Base-by-base conservation (phyloP, 2,329 filamentous ascomycete genomes). In the Claviceps maximensis region DNA sequence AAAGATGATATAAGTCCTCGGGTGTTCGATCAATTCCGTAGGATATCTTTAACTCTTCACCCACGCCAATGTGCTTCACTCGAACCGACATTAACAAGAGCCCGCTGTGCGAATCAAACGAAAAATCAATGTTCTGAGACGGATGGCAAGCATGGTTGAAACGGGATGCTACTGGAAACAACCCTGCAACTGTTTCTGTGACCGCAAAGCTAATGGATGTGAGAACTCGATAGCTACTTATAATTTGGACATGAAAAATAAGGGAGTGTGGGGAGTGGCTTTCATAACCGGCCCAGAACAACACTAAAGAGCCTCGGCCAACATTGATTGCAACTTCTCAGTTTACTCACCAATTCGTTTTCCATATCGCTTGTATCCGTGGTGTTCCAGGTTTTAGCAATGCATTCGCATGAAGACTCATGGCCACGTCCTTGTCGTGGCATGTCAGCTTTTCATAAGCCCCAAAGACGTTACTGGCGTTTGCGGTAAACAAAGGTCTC, bases 91-190 rank as follows among this genome's bases (percentile, higher is more conserved):
- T 66, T 0, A 67, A 62, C 36, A 83, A 69, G 3, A 65, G 61
- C 7, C 64, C 56, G 1, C 57, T 53, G 0, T 53, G 42, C 0
- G 49, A 6, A 50, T 76, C 68, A 57, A 71, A 78, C 1, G 47
- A 57, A 58, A 75, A 81, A 1, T 64, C 57, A 27, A 79, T 60
- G 45, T 73, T 77, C 52, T 69, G 61, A 3, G 58, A 61, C 0
- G 70, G 67, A 1, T 58, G 54, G 59, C 79, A 83, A 0, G 77
- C 73, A 59, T 83, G 79, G 60, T 83, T 83, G 64, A 83, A 81
- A 2, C 78, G 70, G 0, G 77, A 74, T 0, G 73, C 75, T 6
- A 77, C 65, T 1, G 74, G 67, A 53, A 79, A 80, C 2, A 80
- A 55, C 1, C 68, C 70, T 0, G 68, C 71, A 7, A 62, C 58